A percentile compares a stretch with the other conserved stretches of the same genome.
Conservation (phyloP, 257 asterid species). For the Datura wrightii region DNA sequence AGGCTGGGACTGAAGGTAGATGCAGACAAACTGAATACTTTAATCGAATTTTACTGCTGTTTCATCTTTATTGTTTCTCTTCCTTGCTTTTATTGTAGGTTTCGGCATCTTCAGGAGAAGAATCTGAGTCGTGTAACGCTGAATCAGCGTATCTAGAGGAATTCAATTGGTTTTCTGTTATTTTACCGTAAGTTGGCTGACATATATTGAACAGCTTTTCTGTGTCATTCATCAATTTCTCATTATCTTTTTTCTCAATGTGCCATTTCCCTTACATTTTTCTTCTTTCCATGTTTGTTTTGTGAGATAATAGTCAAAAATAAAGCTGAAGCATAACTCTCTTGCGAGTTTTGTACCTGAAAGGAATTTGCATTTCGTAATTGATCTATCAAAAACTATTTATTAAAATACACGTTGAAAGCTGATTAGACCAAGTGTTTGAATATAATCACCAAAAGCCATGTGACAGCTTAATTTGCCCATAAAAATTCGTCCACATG, state of each 20-base stretch:
- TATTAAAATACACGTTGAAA: no score
- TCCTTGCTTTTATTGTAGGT: constrained; percentile 45
- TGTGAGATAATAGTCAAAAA: no score
- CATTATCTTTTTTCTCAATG: not conserved
- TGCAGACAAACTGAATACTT: not conserved
- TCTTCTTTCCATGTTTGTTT: not conserved
- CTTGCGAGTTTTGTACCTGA: no score
- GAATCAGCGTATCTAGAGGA: constrained; percentile 56
- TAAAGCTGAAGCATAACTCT: no score
- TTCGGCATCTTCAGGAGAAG: constrained; percentile 68
- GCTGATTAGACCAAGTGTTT: no score
- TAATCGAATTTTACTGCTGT: not conserved
- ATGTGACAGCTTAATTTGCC: no score
- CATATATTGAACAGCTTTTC: not conserved
- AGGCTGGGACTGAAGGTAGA: constrained; percentile 38
- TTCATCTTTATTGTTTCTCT: not conserved
- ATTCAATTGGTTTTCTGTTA: constrained; percentile 82
- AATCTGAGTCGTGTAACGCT: constrained; percentile 36
- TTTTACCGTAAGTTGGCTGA: constrained; percentile 71
- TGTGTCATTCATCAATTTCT: not conserved
- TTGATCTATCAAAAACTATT: no score
- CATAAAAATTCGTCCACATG: no score
- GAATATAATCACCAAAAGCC: no score
- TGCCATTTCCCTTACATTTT: not conserved
- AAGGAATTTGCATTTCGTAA: no score